phyloP scores from a whole-genome alignment of 768 basidiomycete species.

The Trametes sanguinea region DNA sequence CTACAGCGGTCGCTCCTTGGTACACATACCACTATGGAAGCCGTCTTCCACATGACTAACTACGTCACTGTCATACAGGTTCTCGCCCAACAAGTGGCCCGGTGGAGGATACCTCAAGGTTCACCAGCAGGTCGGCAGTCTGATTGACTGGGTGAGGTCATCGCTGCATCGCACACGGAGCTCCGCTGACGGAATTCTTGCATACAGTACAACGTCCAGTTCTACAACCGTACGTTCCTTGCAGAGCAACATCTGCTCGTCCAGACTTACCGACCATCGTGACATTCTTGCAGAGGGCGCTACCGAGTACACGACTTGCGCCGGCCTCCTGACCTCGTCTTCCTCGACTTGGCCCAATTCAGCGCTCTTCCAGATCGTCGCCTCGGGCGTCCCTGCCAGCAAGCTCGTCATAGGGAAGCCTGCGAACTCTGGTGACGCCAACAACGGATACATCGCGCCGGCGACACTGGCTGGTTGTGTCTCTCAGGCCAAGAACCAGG shows the following conservation, averaged over 20 bases:
- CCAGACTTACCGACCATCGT: not conserved
- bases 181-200: too few relatives aligned
- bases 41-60: not conserved
- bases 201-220: conserved; percentile 46
- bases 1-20: conserved; percentile 47
- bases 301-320: conserved; percentile 65
- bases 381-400: conserved; percentile 44
- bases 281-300: conserved; percentile 49
- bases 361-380: conserved; percentile 56
- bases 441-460: conserved; percentile 59
- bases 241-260: not conserved
- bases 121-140: conserved; percentile 39
- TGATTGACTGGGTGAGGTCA: conserved; percentile 46
- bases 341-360: conserved; percentile 63
- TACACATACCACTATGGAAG: conserved; percentile 10
- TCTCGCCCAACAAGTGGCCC: conserved; percentile 37
- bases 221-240: conserved; percentile 37
- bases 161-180: too few relatives aligned
- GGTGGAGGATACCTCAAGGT: conserved; percentile 46
- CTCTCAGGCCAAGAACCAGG: conserved; percentile 55
- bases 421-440: conserved; percentile 42
- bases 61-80: conserved; percentile 28
- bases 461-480: conserved; percentile 61
- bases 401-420: conserved; percentile 64
- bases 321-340: conserved; percentile 57